A percentile compares a stretch with the other conserved stretches of the same genome.
phyloP scores from a whole-genome alignment of 805 yeast genomes.

The Yarrowia divulgata region DNA sequence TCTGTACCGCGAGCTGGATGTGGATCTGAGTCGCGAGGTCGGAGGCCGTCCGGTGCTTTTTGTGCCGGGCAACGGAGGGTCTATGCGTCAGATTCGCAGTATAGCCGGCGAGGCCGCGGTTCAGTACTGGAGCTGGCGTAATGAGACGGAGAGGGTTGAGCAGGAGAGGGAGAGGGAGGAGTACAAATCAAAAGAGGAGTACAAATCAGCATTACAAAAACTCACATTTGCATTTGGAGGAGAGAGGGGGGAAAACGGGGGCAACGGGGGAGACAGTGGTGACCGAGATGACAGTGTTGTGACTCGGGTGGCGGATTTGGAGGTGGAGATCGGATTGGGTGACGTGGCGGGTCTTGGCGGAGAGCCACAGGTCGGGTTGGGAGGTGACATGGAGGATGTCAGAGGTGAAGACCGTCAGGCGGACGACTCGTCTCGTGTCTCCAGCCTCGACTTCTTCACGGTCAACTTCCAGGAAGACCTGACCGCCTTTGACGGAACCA shows the following conservation, averaged over 20 bases:
- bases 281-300: too few species aligned
- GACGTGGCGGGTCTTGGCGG: background rate
- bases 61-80: conserved; percentile 95
- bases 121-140: conserved; percentile 6
- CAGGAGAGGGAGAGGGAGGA: background rate
- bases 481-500: conserved; percentile 94
- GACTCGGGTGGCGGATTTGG: background rate
- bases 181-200: background rate
- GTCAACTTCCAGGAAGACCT: conserved; percentile 95
- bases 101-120: conserved; percentile 57
- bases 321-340: background rate
- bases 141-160: background rate
- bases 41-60: conserved; percentile 82
- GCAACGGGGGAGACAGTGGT: background rate
- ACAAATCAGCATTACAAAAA: conserved; percentile 1
- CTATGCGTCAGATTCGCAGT: conserved; percentile 82
- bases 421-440: background rate
- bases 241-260: background rate
- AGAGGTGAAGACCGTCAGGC: background rate
- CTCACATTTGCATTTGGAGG: conserved; percentile 18
- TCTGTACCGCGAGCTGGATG: conserved; percentile 79
- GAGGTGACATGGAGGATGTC: background rate
- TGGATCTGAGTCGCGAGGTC: conserved; percentile 55
- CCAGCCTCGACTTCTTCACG: conserved; percentile 73
- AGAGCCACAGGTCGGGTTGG: background rate